Evolutionary conservation across 306 rosid species (phyloP), one percentile per base, ranked within the genome.

Genomic region (Lathyrus oleraceus): DNA sequence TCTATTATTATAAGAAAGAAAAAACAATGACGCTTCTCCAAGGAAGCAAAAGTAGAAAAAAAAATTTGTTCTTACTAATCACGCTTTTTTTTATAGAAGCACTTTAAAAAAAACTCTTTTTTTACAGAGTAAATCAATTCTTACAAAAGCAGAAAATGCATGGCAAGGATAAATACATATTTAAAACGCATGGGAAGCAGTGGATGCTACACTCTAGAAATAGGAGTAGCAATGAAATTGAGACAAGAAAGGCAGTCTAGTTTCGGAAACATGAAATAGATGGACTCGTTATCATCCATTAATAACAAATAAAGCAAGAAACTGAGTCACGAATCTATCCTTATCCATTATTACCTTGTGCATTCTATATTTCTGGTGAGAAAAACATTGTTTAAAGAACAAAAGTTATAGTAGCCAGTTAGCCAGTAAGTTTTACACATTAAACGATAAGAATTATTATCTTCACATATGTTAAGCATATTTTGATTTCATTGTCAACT

Each of bases 261-360:
- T 30, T 76, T 52, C 11, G 20, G 56, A 61, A 61, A 49, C 19
- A 76, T 42, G 51, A 67, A 58, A 49, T 8, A 21, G 39, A 36
- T 62, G 72, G 65, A 44, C 61, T 65, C 63, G 32, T 8, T 25
- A 52, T 74, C 68, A 35, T 44, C 61, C 15, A 12, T 15, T 67
- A 67, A 66, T 58, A 43, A 27, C 68, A 71, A 44, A 60, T 45
- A 25, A 72, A 61, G 51, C 53, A 75, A 75, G 60, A 75, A 66
- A 66, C 25, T 16, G 47, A 67, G 68, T 45, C 52, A 45, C 10
- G 21, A 75, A 67, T 57, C 21, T n/a, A 9, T 14, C 45, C 25
- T 35, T 36, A 12, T 67, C 19, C 32, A 45, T 47, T 38, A 38
- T 38, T 49, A 63, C 57, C 54, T 36, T 39, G 15, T 6, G 6